A percentile compares a stretch with the other conserved stretches of the same genome.
Conservation (phyloP, 441 rosid species). For the Gossypium schwendimanii region DNA sequence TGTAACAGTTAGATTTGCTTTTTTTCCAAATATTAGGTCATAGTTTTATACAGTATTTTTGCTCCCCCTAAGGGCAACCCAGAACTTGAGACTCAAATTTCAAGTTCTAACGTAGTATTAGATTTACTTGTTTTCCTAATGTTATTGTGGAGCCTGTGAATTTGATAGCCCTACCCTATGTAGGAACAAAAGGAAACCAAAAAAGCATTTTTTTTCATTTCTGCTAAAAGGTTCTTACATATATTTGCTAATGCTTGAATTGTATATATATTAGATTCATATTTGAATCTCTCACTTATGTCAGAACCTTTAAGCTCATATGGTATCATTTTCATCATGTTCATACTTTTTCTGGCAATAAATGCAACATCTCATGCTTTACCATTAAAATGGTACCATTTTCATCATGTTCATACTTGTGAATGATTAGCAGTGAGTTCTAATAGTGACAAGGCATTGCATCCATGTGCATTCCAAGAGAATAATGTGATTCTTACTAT, state of each 20-base stretch:
- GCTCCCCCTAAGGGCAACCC: background rate
- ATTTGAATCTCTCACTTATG: background rate
- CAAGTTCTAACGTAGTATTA: background rate
- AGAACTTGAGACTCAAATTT: background rate
- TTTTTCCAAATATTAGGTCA: background rate
- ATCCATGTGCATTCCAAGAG: conserved; percentile 11
- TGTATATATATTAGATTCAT: background rate
- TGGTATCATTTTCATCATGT: background rate
- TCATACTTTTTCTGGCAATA: background rate
- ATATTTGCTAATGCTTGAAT: background rate
- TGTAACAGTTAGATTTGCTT: background rate
- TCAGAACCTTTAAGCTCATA: background rate
- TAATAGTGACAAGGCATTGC: conserved; percentile 13
- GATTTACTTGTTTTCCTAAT: background rate
- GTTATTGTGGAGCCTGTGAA: background rate
- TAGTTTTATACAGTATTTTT: background rate
- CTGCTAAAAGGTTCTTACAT: background rate
- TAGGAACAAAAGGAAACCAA: background rate
- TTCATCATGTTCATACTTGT: background rate
- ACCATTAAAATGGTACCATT: background rate
- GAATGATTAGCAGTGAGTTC: conserved; percentile 16
- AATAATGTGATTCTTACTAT: conserved; percentile 13
- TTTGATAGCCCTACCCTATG: background rate
- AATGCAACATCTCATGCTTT: background rate
- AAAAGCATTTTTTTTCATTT: background rate